A percentile compares a stretch with the other conserved stretches of the same genome.
Evolutionary conservation across 768 basidiomycete species (phyloP).

Genomic region (Serendipita vermifera): DNA sequence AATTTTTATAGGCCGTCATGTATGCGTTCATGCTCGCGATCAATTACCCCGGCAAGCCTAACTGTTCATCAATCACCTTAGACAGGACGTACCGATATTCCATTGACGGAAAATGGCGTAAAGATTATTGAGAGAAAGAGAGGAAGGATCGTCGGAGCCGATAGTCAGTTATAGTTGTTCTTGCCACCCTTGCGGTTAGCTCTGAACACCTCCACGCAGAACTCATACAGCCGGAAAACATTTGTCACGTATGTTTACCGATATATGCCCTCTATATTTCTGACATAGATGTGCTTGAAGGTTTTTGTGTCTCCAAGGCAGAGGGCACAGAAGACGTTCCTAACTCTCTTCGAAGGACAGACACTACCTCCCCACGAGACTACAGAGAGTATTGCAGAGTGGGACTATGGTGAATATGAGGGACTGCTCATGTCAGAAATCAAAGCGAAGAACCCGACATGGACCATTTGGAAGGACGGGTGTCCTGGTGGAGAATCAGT

Average conservation of each 20-base stretch:
- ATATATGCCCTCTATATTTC: not conserved
- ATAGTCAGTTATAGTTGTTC: constrained; percentile 39
- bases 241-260: constrained; percentile 35
- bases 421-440: constrained; percentile 75
- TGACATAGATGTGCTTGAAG: not conserved
- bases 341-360: constrained; percentile 52
- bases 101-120: constrained; percentile 67
- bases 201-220: constrained; percentile 27
- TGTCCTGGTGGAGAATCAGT: constrained; percentile 81
- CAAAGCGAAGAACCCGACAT: constrained; percentile 40
- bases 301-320: constrained; percentile 74
- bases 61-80: no score
- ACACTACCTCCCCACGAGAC: constrained; percentile 39
- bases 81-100: constrained; percentile 84
- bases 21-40: constrained; percentile 8
- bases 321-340: constrained; percentile 76
- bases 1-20: constrained; percentile 16
- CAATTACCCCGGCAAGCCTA: no score
- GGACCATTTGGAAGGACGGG: constrained; percentile 85
- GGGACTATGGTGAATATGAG: constrained; percentile 86
- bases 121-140: constrained; percentile 55
- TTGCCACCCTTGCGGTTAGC: not conserved
- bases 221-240: constrained; percentile 63
- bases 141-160: constrained; percentile 54
- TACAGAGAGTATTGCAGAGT: constrained; percentile 62